Percentiles rank a stretch among this genome's conserved stretches.
Evolutionary conservation across 129 eudicot species (phyloP).

Genomic region (Helichrysum umbraculigerum): DNA sequence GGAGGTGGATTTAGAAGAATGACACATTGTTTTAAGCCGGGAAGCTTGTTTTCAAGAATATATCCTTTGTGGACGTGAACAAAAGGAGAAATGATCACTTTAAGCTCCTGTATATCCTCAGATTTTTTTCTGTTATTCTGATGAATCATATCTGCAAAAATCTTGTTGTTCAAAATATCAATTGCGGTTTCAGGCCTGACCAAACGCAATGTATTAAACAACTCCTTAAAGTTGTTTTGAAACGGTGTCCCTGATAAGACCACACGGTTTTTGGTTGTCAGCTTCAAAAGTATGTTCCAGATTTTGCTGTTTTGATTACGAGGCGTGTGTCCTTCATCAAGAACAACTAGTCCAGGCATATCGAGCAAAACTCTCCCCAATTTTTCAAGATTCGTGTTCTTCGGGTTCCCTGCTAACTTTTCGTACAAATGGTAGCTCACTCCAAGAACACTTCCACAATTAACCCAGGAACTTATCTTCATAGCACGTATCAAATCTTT

Average conservation of each 20-base stretch:
- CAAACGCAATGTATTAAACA: slow-evolving; percentile 49
- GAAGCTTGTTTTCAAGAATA: slow-evolving; percentile 48
- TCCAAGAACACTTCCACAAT: slow-evolving; percentile 53
- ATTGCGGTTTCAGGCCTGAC: slow-evolving; percentile 49
- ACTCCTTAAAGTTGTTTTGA: slow-evolving; percentile 70
- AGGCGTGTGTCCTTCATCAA: slow-evolving; percentile 93
- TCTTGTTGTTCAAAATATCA: slow-evolving; percentile 24
- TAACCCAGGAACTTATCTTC: slow-evolving; percentile 54
- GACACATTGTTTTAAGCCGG: slow-evolving; percentile 43
- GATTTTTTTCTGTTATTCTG: neutral
- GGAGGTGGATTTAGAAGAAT: slow-evolving; percentile 43
- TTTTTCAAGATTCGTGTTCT: neutral
- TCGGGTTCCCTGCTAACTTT: slow-evolving; percentile 40
- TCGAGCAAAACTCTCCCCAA: slow-evolving; percentile 43
- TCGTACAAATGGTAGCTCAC: slow-evolving; percentile 49
- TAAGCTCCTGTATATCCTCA: slow-evolving; percentile 39
- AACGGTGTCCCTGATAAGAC: slow-evolving; percentile 77
- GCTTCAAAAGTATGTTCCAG: slow-evolving; percentile 46
- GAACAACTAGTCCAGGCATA: slow-evolving; percentile 54
- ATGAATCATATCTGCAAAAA: slow-evolving; percentile 30
- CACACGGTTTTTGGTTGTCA: slow-evolving; percentile 50
- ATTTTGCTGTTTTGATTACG: slow-evolving; percentile 47
- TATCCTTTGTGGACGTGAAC: slow-evolving; percentile 56
- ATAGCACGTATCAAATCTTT: slow-evolving; percentile 37
- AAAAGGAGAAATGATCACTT: slow-evolving; percentile 49